A percentile compares a stretch with the other conserved stretches of the same genome.
Evolutionary conservation across 1,139 yeast genomes (phyloP).

Genomic region (Hyphopichia wangnamkhiaoensis): DNA sequence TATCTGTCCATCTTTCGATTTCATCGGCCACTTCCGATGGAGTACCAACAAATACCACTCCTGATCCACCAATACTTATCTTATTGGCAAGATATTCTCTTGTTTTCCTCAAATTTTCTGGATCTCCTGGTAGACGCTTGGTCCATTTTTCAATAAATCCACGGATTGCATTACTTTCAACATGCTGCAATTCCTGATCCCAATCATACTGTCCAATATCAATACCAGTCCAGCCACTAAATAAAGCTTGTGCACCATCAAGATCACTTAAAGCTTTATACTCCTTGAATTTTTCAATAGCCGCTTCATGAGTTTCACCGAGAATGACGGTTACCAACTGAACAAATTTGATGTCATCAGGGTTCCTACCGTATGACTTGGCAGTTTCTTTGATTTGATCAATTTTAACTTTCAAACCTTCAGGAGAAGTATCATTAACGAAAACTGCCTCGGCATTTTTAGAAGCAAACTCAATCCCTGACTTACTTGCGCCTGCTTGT

Average conservation of each 20-base stretch:
- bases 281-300: conserved; percentile 30
- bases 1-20: conserved; percentile 31
- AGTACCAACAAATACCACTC: conserved; percentile 27
- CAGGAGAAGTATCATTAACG: conserved; percentile 32
- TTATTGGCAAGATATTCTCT: conserved; percentile 27
- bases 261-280: conserved; percentile 33
- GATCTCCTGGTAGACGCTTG: conserved; percentile 27
- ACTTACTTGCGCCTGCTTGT: conserved; percentile 50
- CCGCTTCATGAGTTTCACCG: conserved; percentile 37
- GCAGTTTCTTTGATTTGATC: conserved; percentile 30
- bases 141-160: conserved; percentile 34
- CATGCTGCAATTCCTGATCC: conserved; percentile 29
- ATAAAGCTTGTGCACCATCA: conserved; percentile 40
- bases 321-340: conserved; percentile 34
- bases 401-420: conserved; percentile 27
- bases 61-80: conserved; percentile 30
- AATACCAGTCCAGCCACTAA: conserved; percentile 40
- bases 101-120: conserved; percentile 23
- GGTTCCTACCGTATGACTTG: conserved; percentile 30
- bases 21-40: conserved; percentile 27
- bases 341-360: conserved; percentile 35
- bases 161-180: conserved; percentile 29
- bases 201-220: conserved; percentile 31
- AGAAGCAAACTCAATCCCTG: conserved; percentile 46
- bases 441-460: conserved; percentile 47